Base-by-base conservation (phyloP, 805 yeast genomes). In the Starmerella asiatica region DNA sequence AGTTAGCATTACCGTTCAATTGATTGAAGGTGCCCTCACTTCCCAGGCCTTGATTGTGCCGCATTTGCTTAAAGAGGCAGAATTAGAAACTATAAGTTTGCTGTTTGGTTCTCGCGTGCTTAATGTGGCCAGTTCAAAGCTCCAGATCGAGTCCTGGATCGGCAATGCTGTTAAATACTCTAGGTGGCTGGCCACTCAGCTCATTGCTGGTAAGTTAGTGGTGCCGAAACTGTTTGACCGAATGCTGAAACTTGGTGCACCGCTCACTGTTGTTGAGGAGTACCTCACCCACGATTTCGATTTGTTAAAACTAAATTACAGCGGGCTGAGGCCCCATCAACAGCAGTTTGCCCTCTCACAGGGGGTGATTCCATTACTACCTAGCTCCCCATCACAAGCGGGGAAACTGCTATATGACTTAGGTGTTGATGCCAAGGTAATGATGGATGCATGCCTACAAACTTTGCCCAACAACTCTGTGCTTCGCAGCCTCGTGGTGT, bases 221-320 rank as follows among this genome's bases (percentile, higher is more conserved):
- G 50, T 45, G 6, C 9, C 45, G 1, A 26, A 35, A 3, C 32
- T 52, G 38, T 39, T 54, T 9, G 57, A 54, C 20, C 20, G 38
- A 15, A 37, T 38, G 1, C 34, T 46, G 26, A 53, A 54, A 29
- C 42, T 55, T 19, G 60, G 58, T 11, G 47, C 44, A 15, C 48
- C 57, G 2, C 14, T 24, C 27, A 43, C 17, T 7, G 40, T 42
- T 6, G 33, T 44, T 3, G n/a, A 18, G 17, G 34, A 39, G 15
- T 34, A 39, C 2, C 21, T 58, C 3, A 9, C 17, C 4, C 14
- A 35, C 14, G 1, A 34, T 42, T 19, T 34, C 32, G 9, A 11
- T n/a, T 36, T 41, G 16, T 21, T 17, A 24, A 32, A 30, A 14
- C 35, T 43, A 4, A 4, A 18, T 8, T 44, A 28, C 21, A 8